Percentiles rank a stretch among this genome's conserved stretches.
Conservation (phyloP, 2,329 filamentous ascomycete species). For the Magnaporthiopsis rhizophila region DNA sequence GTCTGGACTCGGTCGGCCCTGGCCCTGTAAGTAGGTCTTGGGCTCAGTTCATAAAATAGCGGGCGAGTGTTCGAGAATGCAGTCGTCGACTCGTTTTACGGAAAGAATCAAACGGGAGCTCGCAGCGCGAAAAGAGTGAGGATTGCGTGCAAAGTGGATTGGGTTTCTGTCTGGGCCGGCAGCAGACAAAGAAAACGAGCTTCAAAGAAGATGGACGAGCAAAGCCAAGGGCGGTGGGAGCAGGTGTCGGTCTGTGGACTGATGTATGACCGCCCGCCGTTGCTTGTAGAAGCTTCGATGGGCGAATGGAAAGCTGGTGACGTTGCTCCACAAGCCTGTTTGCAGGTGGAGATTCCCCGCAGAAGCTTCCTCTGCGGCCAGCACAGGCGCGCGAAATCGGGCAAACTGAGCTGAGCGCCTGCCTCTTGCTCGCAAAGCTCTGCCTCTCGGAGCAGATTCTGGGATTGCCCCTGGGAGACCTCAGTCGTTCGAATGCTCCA, state of each 20-base stretch:
- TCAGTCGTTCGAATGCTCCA: not conserved
- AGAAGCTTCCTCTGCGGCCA: not conserved
- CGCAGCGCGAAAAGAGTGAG: not conserved
- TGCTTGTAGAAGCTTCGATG: conserved; percentile 11
- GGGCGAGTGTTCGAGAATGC: not conserved
- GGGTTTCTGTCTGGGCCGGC: not conserved
- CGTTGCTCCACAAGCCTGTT: conserved; percentile 2
- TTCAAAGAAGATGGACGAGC: not conserved
- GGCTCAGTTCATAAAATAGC: too few species aligned
- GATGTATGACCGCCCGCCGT: not conserved
- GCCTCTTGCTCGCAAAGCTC: not conserved
- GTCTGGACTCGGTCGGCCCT: not conserved
- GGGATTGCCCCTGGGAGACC: not conserved
- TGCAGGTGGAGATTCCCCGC: not conserved
- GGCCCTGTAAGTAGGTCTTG: not conserved
- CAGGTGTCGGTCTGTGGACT: conserved; percentile 1
- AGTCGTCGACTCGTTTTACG: not conserved
- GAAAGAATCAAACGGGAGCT: not conserved
- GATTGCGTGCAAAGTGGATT: not conserved
- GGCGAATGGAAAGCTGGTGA: conserved; percentile 7
- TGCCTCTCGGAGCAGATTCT: not conserved
- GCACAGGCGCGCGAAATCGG: not conserved
- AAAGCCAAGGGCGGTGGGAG: not conserved
- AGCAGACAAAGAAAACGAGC: not conserved
- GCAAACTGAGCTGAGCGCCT: not conserved